Evolutionary conservation across 371 early-diverging fungal genomes (phyloP), one percentile per base, ranked within the genome.

Genomic region (Mucor piriformis): DNA sequence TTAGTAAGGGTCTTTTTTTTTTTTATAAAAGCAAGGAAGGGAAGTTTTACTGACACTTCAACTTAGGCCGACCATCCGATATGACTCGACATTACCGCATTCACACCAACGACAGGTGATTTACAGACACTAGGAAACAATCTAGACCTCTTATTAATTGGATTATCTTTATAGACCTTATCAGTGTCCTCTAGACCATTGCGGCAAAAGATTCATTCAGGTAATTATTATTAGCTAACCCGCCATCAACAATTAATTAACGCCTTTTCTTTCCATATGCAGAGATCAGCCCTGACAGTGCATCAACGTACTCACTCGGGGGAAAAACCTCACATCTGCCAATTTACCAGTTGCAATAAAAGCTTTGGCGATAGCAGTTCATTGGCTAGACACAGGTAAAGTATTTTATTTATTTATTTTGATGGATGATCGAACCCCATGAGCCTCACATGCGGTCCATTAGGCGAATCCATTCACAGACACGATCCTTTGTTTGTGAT

Each of bases 201-300:
- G 70, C 49, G 70, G 59, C 18, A 70, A 70, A 35, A 44, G 63
- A 35, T 70, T 70, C 52, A 70, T 70, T 59, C 70, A 70, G 54
- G 70, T 70, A 66, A 32, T 8, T 42, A 24, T 5, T 8, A n/a
- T n/a, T n/a, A n/a, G n/a, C n/a, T n/a, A n/a, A n/a, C n/a, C n/a
- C n/a, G n/a, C n/a, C n/a, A n/a, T n/a, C n/a, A 20, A 18, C 7
- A 18, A 38, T 15, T 18, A 42, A 20, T 42, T 42, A 42, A 42
- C 18, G 15, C 15, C 4, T 38, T n/a, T 29, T 29, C 8, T 29
- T 29, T 4, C 29, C 13, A 40, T 42, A 18, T 8, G 23, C 44
- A 66, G 66, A 54, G 50, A 52, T 66, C 66, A 8, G 66, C 66
- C 27, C 42, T 66, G 34, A 66, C 55, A 13, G 46, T 46, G 12